Evolutionary conservation across 2,329 filamentous ascomycete species (phyloP).

Genomic region (Sclerotinia subarctica): DNA sequence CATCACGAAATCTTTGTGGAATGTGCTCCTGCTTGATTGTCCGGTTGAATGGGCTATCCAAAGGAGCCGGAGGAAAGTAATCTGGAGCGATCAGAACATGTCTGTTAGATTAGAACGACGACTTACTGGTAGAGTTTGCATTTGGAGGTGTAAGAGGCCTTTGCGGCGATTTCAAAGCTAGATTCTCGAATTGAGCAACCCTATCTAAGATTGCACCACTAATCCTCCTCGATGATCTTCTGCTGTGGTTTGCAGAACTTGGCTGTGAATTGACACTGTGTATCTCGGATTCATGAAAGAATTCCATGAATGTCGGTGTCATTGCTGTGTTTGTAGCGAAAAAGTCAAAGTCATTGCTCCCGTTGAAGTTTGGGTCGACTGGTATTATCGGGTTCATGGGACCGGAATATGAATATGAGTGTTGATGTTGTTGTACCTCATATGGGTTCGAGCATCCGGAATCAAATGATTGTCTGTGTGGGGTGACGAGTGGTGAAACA

Average conservation of each 20-base stretch:
- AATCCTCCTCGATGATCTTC: constrained; percentile 46
- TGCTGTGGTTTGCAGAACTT: constrained; percentile 31
- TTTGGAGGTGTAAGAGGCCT: constrained; percentile 61
- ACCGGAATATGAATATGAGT: constrained; percentile 39
- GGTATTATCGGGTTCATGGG: constrained; percentile 44
- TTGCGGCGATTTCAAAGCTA: constrained; percentile 45
- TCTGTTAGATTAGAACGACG: background rate
- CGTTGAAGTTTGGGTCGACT: constrained; percentile 40
- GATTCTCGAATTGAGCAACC: constrained; percentile 56
- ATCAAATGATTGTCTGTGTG: constrained; percentile 53
- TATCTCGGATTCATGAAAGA: constrained; percentile 33
- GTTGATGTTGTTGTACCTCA: constrained; percentile 30
- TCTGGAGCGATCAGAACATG: constrained; percentile 43
- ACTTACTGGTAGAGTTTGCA: constrained; percentile 59
- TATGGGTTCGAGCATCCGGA: constrained; percentile 42
- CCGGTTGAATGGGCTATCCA: constrained; percentile 57
- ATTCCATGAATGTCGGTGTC: constrained; percentile 37
- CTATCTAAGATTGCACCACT: constrained; percentile 61
- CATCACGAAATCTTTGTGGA: constrained; percentile 54
- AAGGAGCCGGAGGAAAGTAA: constrained; percentile 66
- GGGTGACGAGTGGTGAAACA: constrained; percentile 54
- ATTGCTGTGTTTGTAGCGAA: constrained; percentile 32
- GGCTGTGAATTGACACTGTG: constrained; percentile 26
- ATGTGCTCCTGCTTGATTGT: constrained; percentile 36
- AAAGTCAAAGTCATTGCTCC: constrained; percentile 36